Evolutionary conservation across 345 rosid species (phyloP), one percentile per base, ranked within the genome.

Genomic region (Trapa incisa): DNA sequence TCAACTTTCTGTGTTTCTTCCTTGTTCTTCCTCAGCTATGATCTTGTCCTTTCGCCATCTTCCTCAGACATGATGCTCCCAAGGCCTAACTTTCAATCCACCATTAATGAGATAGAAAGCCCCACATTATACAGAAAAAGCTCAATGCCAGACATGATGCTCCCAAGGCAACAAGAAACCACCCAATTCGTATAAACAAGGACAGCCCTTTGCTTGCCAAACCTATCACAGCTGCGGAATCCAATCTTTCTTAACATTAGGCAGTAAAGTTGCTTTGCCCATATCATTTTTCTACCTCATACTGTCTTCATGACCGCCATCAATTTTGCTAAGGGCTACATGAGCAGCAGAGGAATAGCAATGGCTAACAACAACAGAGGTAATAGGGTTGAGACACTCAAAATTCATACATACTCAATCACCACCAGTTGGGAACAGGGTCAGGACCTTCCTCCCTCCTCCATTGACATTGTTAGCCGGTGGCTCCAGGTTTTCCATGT

Each of bases 381-480:
- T 5, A 7, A 22, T 7, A 54, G 39, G 36, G n/a, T 45, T 61
- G n/a, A 33, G 54, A 62, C 37, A 15, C 52, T 29, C 38, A 72
- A 45, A 45, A 79, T 76, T 68, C 82, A 75, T 11, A 36, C 29
- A n/a, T 78, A 73, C 67, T 87, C 81, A 94, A 77, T 91, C 93
- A 65, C 8, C 48, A 2, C 48, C 48, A 45, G 48, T 2, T 45
- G 48, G 48, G 81, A 95, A 95, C 57, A 95, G 79, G 76, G 99
- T 89, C 67, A 95, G 90, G 78, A 89, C 96, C 64, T 80, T 91
- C 81, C 96, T 87, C 53, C 89, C 98, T 54, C 87, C 96, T 71
- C 78, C 85, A 9, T 78, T 91, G 65, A 76, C 52, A 43, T 65
- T 65, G 15, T 13, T 42, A 12, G 45, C 67, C 3, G 67, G 53